Conservation (phyloP, 805 yeast genomes). For the Metschnikowia borealis region DNA sequence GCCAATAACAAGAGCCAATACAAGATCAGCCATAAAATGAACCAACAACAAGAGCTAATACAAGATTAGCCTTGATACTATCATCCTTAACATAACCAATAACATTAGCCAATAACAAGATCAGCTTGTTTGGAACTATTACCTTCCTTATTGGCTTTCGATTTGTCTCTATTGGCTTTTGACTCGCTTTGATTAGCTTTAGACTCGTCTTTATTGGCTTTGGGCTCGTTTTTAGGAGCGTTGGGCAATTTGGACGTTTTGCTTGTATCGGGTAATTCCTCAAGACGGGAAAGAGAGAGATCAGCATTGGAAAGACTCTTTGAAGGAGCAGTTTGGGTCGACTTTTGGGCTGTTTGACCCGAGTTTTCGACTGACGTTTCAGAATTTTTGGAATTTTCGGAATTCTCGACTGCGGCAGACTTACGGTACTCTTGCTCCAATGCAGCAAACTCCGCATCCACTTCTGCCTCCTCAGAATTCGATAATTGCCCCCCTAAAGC, state of each 20-base stretch:
- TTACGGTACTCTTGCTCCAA: constrained; percentile 43
- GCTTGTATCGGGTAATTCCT: constrained; percentile 10
- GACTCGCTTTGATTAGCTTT: constrained; percentile 2
- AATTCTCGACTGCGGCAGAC: too few species aligned
- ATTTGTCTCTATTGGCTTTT: constrained; percentile 7
- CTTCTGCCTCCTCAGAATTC: constrained; percentile 52
- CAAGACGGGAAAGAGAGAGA: background rate
- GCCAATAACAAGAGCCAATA: too few species aligned
- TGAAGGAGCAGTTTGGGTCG: background rate
- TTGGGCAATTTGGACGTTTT: constrained; percentile 9
- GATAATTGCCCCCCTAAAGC: constrained; percentile 43
- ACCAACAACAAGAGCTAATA: too few species aligned
- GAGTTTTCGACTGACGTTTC: too few species aligned
- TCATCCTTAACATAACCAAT: too few species aligned
- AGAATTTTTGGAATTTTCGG: too few species aligned
- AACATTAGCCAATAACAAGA: too few species aligned
- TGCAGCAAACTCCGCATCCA: constrained; percentile 57
- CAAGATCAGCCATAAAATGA: too few species aligned
- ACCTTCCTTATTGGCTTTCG: background rate
- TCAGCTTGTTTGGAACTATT: too few species aligned
- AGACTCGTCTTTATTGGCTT: constrained; percentile 8
- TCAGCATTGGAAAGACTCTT: background rate
- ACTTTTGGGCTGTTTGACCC: too few species aligned
- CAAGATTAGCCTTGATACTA: too few species aligned
- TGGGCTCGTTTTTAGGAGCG: constrained; percentile 8